Evolutionary conservation across 106 monocot genomes (phyloP), one percentile per base, ranked within the genome.

Genomic region (Dioscorea dumetorum): DNA sequence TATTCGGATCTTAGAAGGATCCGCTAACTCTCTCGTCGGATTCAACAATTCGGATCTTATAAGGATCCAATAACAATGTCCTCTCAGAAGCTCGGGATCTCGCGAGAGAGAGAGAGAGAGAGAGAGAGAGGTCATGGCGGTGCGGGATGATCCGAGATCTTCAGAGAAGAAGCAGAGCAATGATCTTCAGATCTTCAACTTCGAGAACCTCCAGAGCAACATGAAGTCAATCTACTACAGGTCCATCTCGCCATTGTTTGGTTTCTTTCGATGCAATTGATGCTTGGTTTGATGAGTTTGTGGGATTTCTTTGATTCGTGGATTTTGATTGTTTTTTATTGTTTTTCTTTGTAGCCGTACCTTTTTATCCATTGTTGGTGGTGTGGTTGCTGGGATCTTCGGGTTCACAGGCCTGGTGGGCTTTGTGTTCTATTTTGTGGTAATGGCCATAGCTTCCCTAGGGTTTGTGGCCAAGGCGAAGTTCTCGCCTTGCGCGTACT

Each of bases 361-460:
- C 48, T 99, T 99, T 64, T 71, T 99, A 53, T 99, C 97, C 20
- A 99, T 99, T 66, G 74, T 92, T 59, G 89, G 87, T 65, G 97
- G 97, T 81, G 92, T 99, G 33, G 70, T 99, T 73, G 97, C 97
- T 65, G 97, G 97, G 72, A 87, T 99, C 61, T 99, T 78, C 89
- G 97, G 97, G 49, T 82, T 99, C 50, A 91, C 91, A 22, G 87
- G 97, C 56, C 80, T 92, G 69, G 81, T 61, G 20, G 97, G 97
- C 48, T 92, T 92, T 66, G 66, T 99, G n/a, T 84, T 99, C 56
- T 99, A 99, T 62, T 87, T 99, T 53, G 28, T 89, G 48, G 63
- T 92, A 22, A 99, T 99, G 97, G 84, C 72, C 50, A 24, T 79
- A 23, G 77, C 87, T 60, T 99, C 97, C 52, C 60, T 99, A 24